These are phyloP conservation scores for Globisporangium abappressorium DNA, from an alignment of 352 stramenopile genomes.

Conservation along the genomic window DNA sequence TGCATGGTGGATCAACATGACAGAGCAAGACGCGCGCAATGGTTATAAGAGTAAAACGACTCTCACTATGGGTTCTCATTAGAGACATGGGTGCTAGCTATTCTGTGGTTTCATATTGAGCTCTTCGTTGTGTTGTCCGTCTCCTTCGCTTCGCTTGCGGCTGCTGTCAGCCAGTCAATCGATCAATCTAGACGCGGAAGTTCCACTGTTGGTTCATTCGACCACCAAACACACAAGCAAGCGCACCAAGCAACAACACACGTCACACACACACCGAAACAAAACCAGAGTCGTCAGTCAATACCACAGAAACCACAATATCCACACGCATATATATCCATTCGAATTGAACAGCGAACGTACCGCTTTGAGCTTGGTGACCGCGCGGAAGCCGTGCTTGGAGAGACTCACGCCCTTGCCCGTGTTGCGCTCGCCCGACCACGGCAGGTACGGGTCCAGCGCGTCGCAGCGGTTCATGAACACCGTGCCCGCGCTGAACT, in stretches of 20 bases:
- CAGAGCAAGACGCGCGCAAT: not conserved
- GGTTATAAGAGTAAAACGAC: not conserved
- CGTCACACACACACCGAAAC: not conserved
- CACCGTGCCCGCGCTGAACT: slow-evolving; percentile 73
- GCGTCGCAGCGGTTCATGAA: slow-evolving; percentile 88
- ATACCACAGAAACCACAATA: slow-evolving; percentile 3
- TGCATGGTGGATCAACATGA: not conserved
- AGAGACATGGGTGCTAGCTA: not conserved
- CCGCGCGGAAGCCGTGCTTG: slow-evolving; percentile 74
- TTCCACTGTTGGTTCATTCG: slow-evolving; percentile 44
- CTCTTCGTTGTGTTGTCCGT: not conserved
- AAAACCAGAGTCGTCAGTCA: slow-evolving; percentile 19
- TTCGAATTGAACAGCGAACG: not conserved
- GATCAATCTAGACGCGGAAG: slow-evolving; percentile 50
- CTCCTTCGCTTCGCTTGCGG: not conserved
- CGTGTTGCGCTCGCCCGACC: slow-evolving; percentile 72
- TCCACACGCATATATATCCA: not conserved
- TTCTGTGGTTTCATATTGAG: not conserved
- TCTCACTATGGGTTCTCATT: not conserved
- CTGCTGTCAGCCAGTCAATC: not conserved
- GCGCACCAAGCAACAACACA: slow-evolving; percentile 1
- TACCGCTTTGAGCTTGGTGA: slow-evolving; percentile 82
- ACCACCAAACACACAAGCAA: not conserved
- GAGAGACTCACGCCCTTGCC: slow-evolving; percentile 82
- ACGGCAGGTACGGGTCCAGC: slow-evolving; percentile 79